These are phyloP conservation scores for Peribolospora baueri DNA, from an alignment of 768 basidiomycete species.

Conservation along the genomic window DNA sequence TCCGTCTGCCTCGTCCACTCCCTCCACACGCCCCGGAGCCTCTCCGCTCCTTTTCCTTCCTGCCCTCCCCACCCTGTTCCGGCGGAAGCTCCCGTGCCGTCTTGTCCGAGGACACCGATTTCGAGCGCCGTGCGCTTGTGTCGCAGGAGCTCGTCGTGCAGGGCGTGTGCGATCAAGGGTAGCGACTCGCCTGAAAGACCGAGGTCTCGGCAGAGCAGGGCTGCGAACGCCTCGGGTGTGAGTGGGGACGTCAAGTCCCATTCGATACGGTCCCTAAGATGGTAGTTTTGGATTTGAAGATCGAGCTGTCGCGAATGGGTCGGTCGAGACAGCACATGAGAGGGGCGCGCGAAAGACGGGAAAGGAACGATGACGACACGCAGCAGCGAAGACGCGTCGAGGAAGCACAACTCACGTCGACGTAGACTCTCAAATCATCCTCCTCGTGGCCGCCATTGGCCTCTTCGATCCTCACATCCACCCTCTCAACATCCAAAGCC, in stretches of 20 bases:
- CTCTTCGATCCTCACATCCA: conserved; percentile 23
- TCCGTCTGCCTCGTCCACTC: conserved; percentile 86
- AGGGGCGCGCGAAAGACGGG: background rate
- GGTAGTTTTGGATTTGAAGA: conserved; percentile 78
- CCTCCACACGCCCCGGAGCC: conserved; percentile 68
- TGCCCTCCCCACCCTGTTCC: conserved; percentile 30
- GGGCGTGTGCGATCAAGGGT: conserved; percentile 70
- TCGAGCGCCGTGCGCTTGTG: conserved; percentile 90
- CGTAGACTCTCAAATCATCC: conserved; percentile 22
- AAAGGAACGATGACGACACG: background rate
- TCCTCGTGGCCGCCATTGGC: conserved; percentile 15
- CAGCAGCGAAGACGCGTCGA: conserved; percentile 13
- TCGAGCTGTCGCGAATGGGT: conserved; percentile 44
- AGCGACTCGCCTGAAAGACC: conserved; percentile 68
- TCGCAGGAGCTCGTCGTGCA: conserved; percentile 84
- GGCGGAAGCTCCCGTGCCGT: conserved; percentile 20
- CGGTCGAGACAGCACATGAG: background rate
- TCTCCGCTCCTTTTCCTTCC: conserved; percentile 48
- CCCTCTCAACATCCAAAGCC: too few species aligned
- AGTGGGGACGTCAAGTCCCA: conserved; percentile 82
- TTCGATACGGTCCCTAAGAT: conserved; percentile 84
- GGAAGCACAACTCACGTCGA: conserved; percentile 19
- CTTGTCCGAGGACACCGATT: conserved; percentile 55
- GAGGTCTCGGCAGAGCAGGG: conserved; percentile 55
- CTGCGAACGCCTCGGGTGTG: conserved; percentile 65